phyloP scores from a whole-genome alignment of 2,329 filamentous ascomycete species.

The Ophiocordyceps camponoti-leonardi region DNA sequence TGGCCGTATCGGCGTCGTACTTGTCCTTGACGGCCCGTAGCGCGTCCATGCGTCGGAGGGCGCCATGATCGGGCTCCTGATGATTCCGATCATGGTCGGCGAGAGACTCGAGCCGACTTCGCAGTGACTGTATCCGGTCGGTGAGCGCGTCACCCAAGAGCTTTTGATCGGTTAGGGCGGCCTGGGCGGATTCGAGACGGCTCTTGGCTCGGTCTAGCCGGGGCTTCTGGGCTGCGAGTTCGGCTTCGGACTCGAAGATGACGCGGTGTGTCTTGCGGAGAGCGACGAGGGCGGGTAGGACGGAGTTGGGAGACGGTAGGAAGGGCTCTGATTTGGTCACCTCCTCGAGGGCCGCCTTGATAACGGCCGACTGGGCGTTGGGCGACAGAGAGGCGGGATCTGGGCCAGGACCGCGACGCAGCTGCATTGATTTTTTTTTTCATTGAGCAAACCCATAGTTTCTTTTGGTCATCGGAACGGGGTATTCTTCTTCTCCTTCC shows the following conservation, averaged over 20 bases:
- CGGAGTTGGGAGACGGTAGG: slow-evolving; percentile 48
- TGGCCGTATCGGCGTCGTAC: slow-evolving; percentile 43
- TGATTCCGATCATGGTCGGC: slow-evolving; percentile 26
- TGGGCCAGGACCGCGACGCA: slow-evolving; percentile 3
- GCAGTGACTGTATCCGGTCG: slow-evolving; percentile 41
- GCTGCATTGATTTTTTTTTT: background rate
- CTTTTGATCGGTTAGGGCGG: slow-evolving; percentile 34
- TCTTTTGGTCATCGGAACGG: no score
- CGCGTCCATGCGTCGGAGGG: slow-evolving; percentile 42
- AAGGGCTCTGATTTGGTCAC: slow-evolving; percentile 44
- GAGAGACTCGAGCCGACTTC: slow-evolving; percentile 28
- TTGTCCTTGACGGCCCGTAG: slow-evolving; percentile 39
- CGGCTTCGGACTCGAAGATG: slow-evolving; percentile 44
- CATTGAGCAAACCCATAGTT: no score
- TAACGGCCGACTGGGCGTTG: slow-evolving; percentile 18
- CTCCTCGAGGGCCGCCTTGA: slow-evolving; percentile 49
- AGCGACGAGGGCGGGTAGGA: slow-evolving; percentile 55
- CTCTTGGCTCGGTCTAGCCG: slow-evolving; percentile 25
- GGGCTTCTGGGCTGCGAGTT: slow-evolving; percentile 28
- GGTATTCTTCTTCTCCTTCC: background rate
- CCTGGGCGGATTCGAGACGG: slow-evolving; percentile 31
- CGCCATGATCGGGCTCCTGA: slow-evolving; percentile 42
- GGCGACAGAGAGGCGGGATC: slow-evolving; percentile 9
- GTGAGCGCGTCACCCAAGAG: slow-evolving; percentile 35
- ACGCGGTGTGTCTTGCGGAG: slow-evolving; percentile 49